Conservation (phyloP, 257 asterid genomes). For the Cinchona pubescens region DNA sequence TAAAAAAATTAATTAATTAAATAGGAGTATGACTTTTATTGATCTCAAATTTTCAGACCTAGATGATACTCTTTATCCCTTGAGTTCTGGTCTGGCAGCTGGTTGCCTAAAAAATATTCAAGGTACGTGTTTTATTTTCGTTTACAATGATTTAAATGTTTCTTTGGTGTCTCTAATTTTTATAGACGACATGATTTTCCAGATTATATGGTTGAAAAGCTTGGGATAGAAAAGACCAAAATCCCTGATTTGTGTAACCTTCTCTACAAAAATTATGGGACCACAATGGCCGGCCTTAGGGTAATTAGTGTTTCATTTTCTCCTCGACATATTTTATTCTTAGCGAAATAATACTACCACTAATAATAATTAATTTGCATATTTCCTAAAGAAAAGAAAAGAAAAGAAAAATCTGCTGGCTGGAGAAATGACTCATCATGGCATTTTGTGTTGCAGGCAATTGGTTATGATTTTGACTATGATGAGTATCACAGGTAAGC, state of each 20-base stretch:
- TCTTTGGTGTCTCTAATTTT: conserved; percentile 11
- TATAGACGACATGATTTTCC: neutral
- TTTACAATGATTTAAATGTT: too few species aligned
- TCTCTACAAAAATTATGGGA: conserved; percentile 82
- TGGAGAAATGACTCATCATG: conserved; percentile 4
- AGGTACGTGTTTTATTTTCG: too few species aligned
- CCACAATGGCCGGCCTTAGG: conserved; percentile 99
- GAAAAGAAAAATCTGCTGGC: too few species aligned
- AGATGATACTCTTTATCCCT: conserved; percentile 92
- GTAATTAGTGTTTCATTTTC: conserved; percentile 38
- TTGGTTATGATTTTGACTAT: conserved; percentile 91
- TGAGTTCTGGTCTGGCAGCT: conserved; percentile 68
- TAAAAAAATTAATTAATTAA: too few species aligned
- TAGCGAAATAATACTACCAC: too few species aligned
- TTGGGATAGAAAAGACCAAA: conserved; percentile 68
- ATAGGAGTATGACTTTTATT: neutral
- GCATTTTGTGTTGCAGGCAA: conserved; percentile 56
- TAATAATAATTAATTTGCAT: neutral
- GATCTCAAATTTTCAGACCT: conserved; percentile 50
- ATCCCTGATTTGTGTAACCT: conserved; percentile 59
- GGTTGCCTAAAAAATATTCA: conserved; percentile 65
- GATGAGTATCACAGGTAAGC: conserved; percentile 83
- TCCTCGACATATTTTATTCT: neutral
- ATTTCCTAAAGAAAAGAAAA: neutral
- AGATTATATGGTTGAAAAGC: conserved; percentile 83